Conservation (phyloP, 768 basidiomycete species). For the Sarcodon aspratus region DNA sequence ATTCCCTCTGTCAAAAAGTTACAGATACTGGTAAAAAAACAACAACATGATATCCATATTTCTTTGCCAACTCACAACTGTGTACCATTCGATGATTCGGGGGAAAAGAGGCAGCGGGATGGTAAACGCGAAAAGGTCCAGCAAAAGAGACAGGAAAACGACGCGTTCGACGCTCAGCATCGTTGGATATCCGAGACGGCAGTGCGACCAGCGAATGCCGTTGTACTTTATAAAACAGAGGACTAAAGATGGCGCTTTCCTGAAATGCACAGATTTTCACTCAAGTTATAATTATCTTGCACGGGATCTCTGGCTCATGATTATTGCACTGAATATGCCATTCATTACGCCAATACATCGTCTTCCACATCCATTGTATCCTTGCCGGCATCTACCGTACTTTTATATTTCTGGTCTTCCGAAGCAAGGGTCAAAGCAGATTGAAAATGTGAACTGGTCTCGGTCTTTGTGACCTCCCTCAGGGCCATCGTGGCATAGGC, state of each 20-base stretch:
- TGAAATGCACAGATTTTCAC: neutral
- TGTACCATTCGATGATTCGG: constrained; percentile 93
- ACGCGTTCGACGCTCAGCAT: constrained; percentile 69
- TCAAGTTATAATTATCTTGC: neutral
- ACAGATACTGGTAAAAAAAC: neutral
- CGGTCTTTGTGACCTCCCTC: constrained; percentile 89
- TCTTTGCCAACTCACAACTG: constrained; percentile 33
- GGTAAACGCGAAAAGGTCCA: constrained; percentile 89
- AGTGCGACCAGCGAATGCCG: neutral
- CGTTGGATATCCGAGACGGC: neutral
- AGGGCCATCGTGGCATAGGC: constrained; percentile 98
- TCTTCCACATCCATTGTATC: constrained; percentile 19
- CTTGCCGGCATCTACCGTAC: constrained; percentile 25
- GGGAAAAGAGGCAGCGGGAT: constrained; percentile 96
- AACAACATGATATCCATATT: neutral
- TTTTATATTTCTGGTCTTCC: constrained; percentile 75
- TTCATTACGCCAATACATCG: constrained; percentile 2
- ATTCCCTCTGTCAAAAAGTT: constrained; percentile 46
- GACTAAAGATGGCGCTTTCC: too few relatives aligned
- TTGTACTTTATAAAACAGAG: neutral
- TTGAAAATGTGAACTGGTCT: constrained; percentile 89
- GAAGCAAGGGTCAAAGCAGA: constrained; percentile 64
- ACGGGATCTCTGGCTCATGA: constrained; percentile 3
- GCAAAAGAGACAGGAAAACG: constrained; percentile 82
- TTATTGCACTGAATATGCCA: constrained; percentile 4